Conservation (phyloP, 495 filamentous ascomycete genomes). For the Penicillium flavigenum region DNA sequence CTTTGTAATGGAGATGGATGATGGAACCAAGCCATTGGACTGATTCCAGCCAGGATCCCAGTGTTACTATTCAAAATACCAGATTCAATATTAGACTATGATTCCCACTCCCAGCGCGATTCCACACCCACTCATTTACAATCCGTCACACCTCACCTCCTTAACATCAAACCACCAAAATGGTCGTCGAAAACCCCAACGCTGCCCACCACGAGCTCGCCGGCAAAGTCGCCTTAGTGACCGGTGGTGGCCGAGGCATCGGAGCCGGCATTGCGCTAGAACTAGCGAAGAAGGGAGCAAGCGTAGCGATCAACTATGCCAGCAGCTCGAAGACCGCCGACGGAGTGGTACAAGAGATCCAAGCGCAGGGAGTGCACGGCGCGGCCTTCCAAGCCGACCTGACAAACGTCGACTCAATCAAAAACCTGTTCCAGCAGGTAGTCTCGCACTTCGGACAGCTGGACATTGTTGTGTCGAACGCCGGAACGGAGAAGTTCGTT, state of each 20-base stretch:
- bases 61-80: background rate
- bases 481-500: conserved; percentile 51
- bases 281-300: conserved; percentile 68
- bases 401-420: conserved; percentile 62
- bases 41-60: background rate
- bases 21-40: conserved; percentile 3
- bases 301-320: conserved; percentile 77
- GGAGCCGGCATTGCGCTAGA: conserved; percentile 74
- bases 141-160: background rate
- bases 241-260: conserved; percentile 71
- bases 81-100: conserved; percentile 4
- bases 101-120: background rate
- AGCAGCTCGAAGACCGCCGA: conserved; percentile 61
- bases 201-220: conserved; percentile 39
- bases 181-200: conserved; percentile 25
- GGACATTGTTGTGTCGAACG: conserved; percentile 69
- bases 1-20: background rate
- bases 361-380: conserved; percentile 57
- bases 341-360: conserved; percentile 61
- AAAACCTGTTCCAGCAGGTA: conserved; percentile 60
- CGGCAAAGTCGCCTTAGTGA: conserved; percentile 72
- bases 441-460: conserved; percentile 66
- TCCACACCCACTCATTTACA: background rate
- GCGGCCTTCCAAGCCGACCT: conserved; percentile 76
- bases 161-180: conserved; percentile 8